Conservation (phyloP, 163 green algal species). For the Prototheca wickerhamii region DNA sequence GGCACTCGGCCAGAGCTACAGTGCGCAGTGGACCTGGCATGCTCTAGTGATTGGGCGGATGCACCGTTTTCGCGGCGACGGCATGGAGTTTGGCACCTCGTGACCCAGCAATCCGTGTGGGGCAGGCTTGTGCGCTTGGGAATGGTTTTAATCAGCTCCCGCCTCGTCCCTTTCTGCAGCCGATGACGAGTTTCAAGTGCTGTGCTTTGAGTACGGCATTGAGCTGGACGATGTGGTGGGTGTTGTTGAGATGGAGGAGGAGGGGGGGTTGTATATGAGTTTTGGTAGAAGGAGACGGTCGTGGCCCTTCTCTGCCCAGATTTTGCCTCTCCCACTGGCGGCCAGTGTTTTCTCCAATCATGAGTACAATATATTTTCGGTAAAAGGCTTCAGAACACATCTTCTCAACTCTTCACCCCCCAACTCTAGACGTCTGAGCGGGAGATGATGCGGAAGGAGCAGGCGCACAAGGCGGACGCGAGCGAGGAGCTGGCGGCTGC, state of each 20-base stretch:
- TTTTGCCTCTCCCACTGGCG: no score
- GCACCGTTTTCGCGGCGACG: no score
- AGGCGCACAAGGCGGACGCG: slow-evolving; percentile 22
- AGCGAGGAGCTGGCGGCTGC: slow-evolving; percentile 14
- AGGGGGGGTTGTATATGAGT: not conserved
- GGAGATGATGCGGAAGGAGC: slow-evolving; percentile 88
- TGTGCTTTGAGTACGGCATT: slow-evolving; percentile 99
- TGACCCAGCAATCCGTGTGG: no score
- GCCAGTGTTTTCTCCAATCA: no score
- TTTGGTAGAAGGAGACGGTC: no score
- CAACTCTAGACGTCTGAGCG: slow-evolving; percentile 78
- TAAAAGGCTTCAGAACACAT: no score
- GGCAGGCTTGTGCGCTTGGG: no score
- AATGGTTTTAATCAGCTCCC: not conserved
- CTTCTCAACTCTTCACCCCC: not conserved
- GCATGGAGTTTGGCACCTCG: not conserved
- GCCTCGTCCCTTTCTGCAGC: slow-evolving; percentile 46
- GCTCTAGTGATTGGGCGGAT: not conserved
- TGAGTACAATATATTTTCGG: no score
- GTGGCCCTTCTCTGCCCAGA: no score
- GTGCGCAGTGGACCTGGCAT: slow-evolving; percentile 42
- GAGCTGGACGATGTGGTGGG: slow-evolving; percentile 97
- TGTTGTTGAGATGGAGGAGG: slow-evolving; percentile 3
- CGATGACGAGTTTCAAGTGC: slow-evolving; percentile 91
- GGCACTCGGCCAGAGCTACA: slow-evolving; percentile 81